Percentiles rank a stretch among this genome's conserved stretches.
These are phyloP conservation scores for Mycena epipterygia DNA, from an alignment of 768 basidiomycete species.

Conservation along the genomic window DNA sequence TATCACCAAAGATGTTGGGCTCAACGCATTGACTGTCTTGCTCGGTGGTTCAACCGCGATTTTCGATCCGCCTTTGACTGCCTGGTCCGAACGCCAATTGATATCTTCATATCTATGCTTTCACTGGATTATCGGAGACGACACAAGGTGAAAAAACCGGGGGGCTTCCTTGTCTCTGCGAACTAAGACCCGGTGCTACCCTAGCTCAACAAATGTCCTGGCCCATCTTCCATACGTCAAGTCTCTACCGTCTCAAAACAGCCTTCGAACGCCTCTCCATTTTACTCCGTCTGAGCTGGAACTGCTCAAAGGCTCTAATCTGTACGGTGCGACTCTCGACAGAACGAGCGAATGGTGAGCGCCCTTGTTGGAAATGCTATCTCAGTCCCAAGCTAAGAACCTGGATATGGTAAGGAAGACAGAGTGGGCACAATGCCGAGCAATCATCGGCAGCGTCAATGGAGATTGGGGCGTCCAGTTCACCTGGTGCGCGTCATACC, in stretches of 20 bases:
- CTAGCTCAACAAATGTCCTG: conserved; percentile 36
- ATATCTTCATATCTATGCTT: conserved; percentile 76
- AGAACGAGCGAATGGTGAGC: conserved; percentile 62
- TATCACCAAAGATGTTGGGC: conserved; percentile 68
- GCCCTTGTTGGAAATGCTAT: too few species aligned
- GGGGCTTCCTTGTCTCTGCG: not conserved
- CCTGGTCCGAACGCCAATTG: conserved; percentile 75
- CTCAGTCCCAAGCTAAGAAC: too few species aligned
- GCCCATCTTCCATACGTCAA: conserved; percentile 74
- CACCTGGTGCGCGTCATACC: conserved; percentile 71
- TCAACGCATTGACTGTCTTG: conserved; percentile 56
- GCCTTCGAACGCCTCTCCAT: conserved; percentile 80
- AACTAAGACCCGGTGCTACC: conserved; percentile 10
- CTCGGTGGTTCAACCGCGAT: conserved; percentile 46
- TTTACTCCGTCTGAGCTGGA: conserved; percentile 75
- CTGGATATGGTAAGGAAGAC: conserved; percentile 48
- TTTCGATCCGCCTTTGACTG: conserved; percentile 36
- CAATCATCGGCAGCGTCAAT: conserved; percentile 52
- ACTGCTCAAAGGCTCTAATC: conserved; percentile 81
- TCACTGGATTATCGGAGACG: conserved; percentile 66
- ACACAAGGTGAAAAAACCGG: conserved; percentile 49
- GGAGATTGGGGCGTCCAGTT: conserved; percentile 62
- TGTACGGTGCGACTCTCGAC: conserved; percentile 83
- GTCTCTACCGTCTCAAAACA: conserved; percentile 69
- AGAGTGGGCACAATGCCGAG: conserved; percentile 73